phyloP scores from a whole-genome alignment of 179 eudicot genomes.

The Beta corolliflora region DNA sequence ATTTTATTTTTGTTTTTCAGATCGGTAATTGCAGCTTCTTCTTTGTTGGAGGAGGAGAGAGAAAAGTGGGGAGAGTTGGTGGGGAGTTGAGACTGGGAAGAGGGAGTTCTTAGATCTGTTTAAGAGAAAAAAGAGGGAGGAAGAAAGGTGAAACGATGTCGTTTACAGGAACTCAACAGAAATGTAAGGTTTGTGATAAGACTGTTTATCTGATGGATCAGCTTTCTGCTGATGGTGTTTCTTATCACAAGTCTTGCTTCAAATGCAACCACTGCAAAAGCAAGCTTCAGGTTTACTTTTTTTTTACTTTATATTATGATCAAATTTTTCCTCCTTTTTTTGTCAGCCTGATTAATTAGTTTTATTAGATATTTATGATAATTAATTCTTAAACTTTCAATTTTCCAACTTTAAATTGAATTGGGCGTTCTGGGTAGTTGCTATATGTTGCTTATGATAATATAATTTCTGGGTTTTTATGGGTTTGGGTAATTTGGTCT shows the following conservation, averaged over 20 bases:
- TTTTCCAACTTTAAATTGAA: neutral
- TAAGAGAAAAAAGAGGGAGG: constrained; percentile 11
- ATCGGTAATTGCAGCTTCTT: constrained; percentile 13
- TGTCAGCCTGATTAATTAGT: neutral
- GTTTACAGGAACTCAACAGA: constrained; percentile 87
- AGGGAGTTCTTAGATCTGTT: constrained; percentile 34
- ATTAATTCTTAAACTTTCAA: neutral
- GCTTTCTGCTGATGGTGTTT: constrained; percentile 88
- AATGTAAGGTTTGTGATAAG: constrained; percentile 98
- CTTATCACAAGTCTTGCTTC: constrained; percentile 94
- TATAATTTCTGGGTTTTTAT: neutral
- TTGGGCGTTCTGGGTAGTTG: neutral
- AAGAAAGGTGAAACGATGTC: constrained; percentile 51
- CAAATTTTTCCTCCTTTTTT: neutral
- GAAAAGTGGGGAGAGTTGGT: constrained; percentile 3
- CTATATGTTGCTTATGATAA: neutral
- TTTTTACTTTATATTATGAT: neutral
- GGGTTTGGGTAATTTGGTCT: neutral
- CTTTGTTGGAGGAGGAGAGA: constrained; percentile 19
- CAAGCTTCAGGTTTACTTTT: constrained; percentile 69
- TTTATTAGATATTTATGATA: neutral
- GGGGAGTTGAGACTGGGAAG: neutral
- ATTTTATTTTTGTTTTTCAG: constrained; percentile 25
- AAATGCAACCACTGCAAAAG: constrained; percentile 91
- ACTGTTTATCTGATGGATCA: constrained; percentile 93